Base-by-base conservation (phyloP, 2,329 filamentous ascomycete genomes). In the Aplosporella prunicola region DNA sequence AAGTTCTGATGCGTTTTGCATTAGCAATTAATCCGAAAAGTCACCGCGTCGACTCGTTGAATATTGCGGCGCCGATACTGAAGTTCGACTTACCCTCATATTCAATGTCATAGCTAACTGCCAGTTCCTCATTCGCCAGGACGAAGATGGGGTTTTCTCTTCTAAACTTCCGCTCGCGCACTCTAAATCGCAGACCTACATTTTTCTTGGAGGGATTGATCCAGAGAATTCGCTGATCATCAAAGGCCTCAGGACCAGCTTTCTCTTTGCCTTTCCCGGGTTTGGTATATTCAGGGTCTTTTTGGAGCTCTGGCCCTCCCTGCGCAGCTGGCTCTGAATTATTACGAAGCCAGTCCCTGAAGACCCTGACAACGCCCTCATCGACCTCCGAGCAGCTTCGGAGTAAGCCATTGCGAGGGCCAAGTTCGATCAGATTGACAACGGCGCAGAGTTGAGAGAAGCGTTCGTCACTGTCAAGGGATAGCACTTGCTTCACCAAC, bases 401-500 rank as follows among this genome's bases (percentile, higher is more conserved):
- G 45, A 85, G 79, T 1, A 82, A 54, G 4, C 76, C 78, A 15
- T 66, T 68, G 18, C 67, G 68, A 1, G 76, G 71, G 1, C 77
- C 74, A 20, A 76, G 64, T 52, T 79, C 79, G 43, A 85, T 78
- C 24, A 93, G 58, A 50, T 78, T 83, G 6, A 74, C 74, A 16
- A 75, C 66, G 5, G 76, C 72, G 52, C 80, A 81, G 9, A 91
- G 68, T 58, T 91, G 83, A 1, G 79, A 77, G 53, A 89, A 88
- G 13, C 77, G 62, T 57, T 87, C 82, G 43, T 76, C 71, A 2
- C 71, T 71, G 45, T 88, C 83, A 2, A 91, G 63, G 30, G 67
- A 66, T 27, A 89, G 54, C 7, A 71, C 72, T 41, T 82, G 72
- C 10, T 64, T 69, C 2, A 80, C 72, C 6, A 65, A 56, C 17